These are phyloP conservation scores for Myxozyma nipponensis DNA, from an alignment of 805 yeast genomes.

Conservation along the genomic window DNA sequence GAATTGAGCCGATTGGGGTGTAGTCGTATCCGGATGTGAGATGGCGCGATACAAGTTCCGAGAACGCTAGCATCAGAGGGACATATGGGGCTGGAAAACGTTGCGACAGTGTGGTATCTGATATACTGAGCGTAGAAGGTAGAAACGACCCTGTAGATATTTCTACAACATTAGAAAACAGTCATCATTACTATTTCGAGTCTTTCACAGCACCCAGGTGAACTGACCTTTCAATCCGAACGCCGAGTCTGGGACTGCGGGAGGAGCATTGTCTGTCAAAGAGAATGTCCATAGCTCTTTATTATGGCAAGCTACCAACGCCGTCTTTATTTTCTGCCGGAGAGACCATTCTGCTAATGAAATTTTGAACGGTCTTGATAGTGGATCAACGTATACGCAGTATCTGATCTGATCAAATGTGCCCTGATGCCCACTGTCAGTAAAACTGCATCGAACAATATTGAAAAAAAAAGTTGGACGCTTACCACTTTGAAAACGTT, in stretches of 20 bases:
- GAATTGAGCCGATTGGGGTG: constrained; percentile 23
- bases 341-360: constrained; percentile 25
- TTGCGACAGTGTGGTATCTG: constrained; percentile 17
- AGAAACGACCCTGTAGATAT: constrained; percentile 27
- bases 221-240: constrained; percentile 24
- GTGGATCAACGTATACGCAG: constrained; percentile 25
- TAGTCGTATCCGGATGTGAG: constrained; percentile 22
- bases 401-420: constrained; percentile 23
- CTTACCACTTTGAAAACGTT: constrained; percentile 25
- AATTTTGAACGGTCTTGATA: constrained; percentile 21
- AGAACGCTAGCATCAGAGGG: constrained; percentile 25
- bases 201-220: too few species aligned
- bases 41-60: constrained; percentile 17
- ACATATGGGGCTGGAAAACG: constrained; percentile 24
- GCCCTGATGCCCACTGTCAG: constrained; percentile 12
- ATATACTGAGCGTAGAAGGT: constrained; percentile 21
- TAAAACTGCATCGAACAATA: background rate
- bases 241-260: constrained; percentile 19
- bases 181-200: background rate
- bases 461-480: too few species aligned
- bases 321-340: constrained; percentile 14
- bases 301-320: constrained; percentile 17
- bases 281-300: constrained; percentile 29
- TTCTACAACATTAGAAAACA: constrained; percentile 8
- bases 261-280: constrained; percentile 8